Evolutionary conservation across 371 early-diverging fungal species (phyloP).

Genomic region (Saksenaea vasiformis): DNA sequence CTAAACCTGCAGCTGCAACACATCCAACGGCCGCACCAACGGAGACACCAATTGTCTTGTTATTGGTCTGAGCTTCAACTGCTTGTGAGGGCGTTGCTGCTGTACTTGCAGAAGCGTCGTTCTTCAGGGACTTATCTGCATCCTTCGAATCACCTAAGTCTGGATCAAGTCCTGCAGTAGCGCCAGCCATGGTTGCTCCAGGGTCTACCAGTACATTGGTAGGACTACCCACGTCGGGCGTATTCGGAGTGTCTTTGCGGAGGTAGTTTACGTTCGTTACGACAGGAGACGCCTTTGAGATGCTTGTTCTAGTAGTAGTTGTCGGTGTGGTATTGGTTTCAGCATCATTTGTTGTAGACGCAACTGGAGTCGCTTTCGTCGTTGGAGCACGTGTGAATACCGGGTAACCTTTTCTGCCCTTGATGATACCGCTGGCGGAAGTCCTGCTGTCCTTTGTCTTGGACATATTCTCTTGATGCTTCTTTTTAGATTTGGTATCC

Average conservation of each 20-base stretch:
- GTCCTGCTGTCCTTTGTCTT: background rate
- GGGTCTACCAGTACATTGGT: background rate
- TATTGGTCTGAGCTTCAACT: conserved; percentile 21
- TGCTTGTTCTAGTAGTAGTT: too few species aligned
- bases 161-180: background rate
- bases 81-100: conserved; percentile 3
- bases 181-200: background rate
- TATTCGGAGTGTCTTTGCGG: background rate
- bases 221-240: background rate
- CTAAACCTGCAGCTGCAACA: conserved; percentile 44
- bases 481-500: background rate
- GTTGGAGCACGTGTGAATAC: background rate
- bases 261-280: too few species aligned
- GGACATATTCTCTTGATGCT: background rate
- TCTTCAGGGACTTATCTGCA: background rate
- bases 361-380: background rate
- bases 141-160: background rate
- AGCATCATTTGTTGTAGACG: background rate
- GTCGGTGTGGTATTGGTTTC: background rate
- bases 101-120: background rate
- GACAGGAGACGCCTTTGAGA: too few species aligned
- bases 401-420: background rate
- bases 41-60: conserved; percentile 34
- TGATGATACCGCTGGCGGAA: background rate
- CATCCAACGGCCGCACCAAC: conserved; percentile 38